Percentiles rank a stretch among this genome's conserved stretches.
These are phyloP conservation scores for Ceratocystis albifundus DNA, from an alignment of 2,329 filamentous ascomycete species.

Conservation along the genomic window DNA sequence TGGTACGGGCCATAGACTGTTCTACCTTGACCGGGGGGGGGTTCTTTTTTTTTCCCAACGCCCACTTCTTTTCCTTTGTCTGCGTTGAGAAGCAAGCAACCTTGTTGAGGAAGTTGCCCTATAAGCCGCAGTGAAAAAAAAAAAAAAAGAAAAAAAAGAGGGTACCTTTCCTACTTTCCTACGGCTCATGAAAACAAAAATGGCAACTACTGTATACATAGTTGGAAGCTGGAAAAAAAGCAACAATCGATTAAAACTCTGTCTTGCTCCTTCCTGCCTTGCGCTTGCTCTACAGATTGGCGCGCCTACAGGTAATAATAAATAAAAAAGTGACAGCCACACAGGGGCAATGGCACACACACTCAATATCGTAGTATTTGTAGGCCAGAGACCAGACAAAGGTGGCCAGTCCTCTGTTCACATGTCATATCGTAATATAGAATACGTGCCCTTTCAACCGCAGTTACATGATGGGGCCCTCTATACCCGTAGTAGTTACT, in stretches of 20 bases:
- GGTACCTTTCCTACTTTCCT: background rate
- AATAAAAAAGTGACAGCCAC: background rate
- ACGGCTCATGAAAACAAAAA: background rate
- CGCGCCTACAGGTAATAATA: too few species aligned
- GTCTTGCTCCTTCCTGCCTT: too few species aligned
- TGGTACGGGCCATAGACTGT: background rate
- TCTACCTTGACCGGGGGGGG: background rate
- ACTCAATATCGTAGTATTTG: background rate
- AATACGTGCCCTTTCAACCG: background rate
- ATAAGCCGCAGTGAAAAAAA: background rate
- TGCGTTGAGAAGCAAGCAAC: background rate
- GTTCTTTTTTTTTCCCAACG: background rate
- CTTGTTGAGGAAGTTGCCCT: background rate
- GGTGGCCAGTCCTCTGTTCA: too few species aligned
- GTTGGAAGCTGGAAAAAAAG: too few species aligned
- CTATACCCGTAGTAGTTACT: background rate
- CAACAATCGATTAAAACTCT: too few species aligned
- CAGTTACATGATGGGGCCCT: background rate
- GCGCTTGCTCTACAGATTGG: too few species aligned
- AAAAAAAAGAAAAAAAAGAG: background rate
- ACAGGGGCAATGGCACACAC: background rate
- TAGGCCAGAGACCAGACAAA: background rate
- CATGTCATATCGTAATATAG: too few species aligned
- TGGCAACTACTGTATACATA: too few species aligned
- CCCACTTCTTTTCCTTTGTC: background rate